Percentiles rank a stretch among this genome's conserved stretches.
Evolutionary conservation across 164 flowering plant genomes (phyloP).

Genomic region (Euptelea pleiosperma): DNA sequence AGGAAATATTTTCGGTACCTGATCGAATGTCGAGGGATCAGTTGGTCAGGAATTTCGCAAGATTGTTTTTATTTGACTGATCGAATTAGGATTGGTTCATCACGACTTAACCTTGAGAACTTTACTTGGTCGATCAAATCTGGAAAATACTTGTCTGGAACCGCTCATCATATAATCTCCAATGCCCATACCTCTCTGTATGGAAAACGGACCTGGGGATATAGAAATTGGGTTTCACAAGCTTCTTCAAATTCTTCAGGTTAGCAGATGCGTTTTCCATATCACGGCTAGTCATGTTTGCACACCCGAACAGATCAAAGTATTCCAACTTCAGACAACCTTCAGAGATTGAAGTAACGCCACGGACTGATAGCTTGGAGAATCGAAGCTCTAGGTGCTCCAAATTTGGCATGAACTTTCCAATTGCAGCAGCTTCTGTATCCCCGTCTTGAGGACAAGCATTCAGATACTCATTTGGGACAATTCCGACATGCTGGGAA

Average conservation of each 20-base stretch:
- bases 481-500: constrained; percentile 59
- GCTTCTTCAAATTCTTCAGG: constrained; percentile 51
- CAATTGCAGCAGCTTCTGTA: constrained; percentile 64
- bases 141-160: constrained; percentile 77
- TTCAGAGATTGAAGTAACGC: constrained; percentile 51
- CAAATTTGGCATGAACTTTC: constrained; percentile 57
- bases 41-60: no score
- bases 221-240: constrained; percentile 70
- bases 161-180: constrained; percentile 87
- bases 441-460: constrained; percentile 81
- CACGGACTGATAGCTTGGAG: constrained; percentile 64
- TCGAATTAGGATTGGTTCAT: no score
- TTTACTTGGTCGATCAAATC: constrained; percentile 35
- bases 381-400: constrained; percentile 70
- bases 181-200: constrained; percentile 81
- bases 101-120: no score
- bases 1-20: no score
- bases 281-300: constrained; percentile 65
- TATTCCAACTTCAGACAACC: constrained; percentile 58
- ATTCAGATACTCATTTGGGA: constrained; percentile 67
- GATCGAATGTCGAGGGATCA: no score
- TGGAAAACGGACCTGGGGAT: constrained; percentile 68
- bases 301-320: constrained; percentile 79
- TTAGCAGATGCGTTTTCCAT: constrained; percentile 46
- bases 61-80: no score